Evolutionary conservation across 2,329 filamentous ascomycete species (phyloP).

Genomic region (Fusarium sororula): DNA sequence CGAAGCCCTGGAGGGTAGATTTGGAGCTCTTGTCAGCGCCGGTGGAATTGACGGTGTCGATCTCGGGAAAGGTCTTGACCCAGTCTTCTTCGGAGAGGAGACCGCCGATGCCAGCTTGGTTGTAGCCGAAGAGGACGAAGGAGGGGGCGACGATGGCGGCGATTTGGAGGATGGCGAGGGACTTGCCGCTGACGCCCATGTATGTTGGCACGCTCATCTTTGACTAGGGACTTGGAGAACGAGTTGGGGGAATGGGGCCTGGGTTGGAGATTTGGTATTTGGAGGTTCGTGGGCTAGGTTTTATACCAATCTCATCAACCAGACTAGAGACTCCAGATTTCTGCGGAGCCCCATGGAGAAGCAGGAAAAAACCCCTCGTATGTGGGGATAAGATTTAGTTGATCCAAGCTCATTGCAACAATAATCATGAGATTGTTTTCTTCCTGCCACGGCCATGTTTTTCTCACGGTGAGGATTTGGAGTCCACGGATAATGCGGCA

Average conservation of each 20-base stretch:
- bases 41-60: constrained; percentile 61
- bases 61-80: constrained; percentile 60
- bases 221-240: not conserved
- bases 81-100: constrained; percentile 71
- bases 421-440: not conserved
- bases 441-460: not conserved
- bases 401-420: not conserved
- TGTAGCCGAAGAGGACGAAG: constrained; percentile 62
- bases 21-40: constrained; percentile 49
- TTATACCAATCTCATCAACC: not conserved
- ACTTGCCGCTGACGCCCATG: constrained; percentile 50
- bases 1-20: constrained; percentile 55
- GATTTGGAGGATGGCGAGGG: constrained; percentile 50
- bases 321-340: not conserved
- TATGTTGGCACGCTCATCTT: constrained; percentile 34
- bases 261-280: not conserved
- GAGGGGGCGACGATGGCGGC: constrained; percentile 55
- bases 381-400: constrained; percentile 21
- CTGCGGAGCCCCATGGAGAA: constrained; percentile 35
- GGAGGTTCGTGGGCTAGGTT: not conserved
- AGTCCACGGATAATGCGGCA: constrained; percentile 27
- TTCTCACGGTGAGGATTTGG: not conserved
- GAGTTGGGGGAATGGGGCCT: not conserved
- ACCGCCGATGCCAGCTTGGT: constrained; percentile 76
- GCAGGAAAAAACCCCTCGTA: constrained; percentile 8